Base-by-base conservation (phyloP, 2,329 filamentous ascomycete genomes). In the Beauveria medogensis region DNA sequence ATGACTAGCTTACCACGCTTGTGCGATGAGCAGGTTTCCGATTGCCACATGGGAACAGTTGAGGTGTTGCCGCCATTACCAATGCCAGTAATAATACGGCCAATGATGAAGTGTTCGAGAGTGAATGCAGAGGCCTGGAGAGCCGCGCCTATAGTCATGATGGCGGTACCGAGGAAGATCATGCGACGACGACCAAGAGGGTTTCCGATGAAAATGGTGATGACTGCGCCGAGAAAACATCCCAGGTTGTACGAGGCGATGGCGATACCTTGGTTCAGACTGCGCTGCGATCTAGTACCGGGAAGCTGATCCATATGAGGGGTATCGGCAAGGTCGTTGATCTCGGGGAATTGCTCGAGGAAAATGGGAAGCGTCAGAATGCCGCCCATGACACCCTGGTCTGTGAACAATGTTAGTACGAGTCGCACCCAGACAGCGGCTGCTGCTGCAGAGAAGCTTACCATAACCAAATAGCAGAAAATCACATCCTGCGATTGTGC, bases 321-420 rank as follows among this genome's bases (percentile, higher is more conserved):
- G 0, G 63, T 63, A n/a, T 67, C 68, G 3, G 66, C 80, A 5
- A 80, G 73, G 22, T 80, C 74, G 67, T 60, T 60, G 51, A 66
- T 77, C 5, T 81, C 82, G 44, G 83, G 73, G 72, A 88, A 87
- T 67, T 81, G 83, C 1, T 68, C 62, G 20, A 86, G 76, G 69
- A 87, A 87, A 65, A 83, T 74, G 30, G 76, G 74, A 10, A 92
- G 80, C 3, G 88, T 90, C 61, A 93, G 76, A 64, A 93, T 84
- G 61, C 86, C 86, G 51, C 87, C 89, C 80, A 90, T 91, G 10
- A 91, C 87, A 69, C 88, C 86, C 73, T 89, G 87, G 71, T 91
- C 88, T 86, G 80, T 12, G 79, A 73, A 47, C 72, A 40, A 30
- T 77, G 65, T 59, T 20, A 62, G 57, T 44, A 18, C 14, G 1